These are phyloP conservation scores for Pseudocercospora cruenta DNA, from an alignment of 2,329 filamentous ascomycete species.

Conservation along the genomic window DNA sequence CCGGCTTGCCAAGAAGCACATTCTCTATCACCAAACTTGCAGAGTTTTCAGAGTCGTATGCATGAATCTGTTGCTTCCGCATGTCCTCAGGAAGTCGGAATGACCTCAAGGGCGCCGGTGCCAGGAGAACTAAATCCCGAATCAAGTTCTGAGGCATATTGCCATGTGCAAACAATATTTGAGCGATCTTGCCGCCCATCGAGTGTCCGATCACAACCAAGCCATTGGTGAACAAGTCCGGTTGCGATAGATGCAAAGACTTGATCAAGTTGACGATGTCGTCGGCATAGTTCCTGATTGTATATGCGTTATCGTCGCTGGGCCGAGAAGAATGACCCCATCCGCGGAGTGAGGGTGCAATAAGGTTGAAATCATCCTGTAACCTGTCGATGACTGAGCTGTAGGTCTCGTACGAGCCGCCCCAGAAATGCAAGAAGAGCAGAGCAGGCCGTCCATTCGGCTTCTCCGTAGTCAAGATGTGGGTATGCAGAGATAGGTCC, in stretches of 20 bases:
- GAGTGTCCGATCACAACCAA: neutral
- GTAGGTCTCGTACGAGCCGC: neutral
- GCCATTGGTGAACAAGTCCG: neutral
- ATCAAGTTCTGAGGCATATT: neutral
- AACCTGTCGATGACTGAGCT: neutral
- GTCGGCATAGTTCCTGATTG: neutral
- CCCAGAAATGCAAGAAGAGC: neutral
- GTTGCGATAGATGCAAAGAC: neutral
- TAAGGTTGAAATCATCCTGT: neutral
- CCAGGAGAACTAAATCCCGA: neutral
- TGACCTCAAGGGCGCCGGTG: neutral
- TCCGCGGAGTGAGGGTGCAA: neutral
- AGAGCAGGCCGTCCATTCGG: neutral
- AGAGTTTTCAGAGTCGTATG: neutral
- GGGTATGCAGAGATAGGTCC: neutral
- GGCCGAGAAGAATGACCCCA: neutral
- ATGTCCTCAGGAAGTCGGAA: neutral
- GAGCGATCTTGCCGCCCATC: conserved; percentile 2
- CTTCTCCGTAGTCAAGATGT: neutral
- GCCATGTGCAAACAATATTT: neutral
- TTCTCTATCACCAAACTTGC: neutral
- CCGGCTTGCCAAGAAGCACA: neutral
- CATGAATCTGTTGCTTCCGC: neutral
- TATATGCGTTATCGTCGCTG: neutral
- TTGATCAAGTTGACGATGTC: neutral